These are phyloP conservation scores for Maudiozyma pseudohumilis DNA, from an alignment of 805 yeast species.

Conservation along the genomic window DNA sequence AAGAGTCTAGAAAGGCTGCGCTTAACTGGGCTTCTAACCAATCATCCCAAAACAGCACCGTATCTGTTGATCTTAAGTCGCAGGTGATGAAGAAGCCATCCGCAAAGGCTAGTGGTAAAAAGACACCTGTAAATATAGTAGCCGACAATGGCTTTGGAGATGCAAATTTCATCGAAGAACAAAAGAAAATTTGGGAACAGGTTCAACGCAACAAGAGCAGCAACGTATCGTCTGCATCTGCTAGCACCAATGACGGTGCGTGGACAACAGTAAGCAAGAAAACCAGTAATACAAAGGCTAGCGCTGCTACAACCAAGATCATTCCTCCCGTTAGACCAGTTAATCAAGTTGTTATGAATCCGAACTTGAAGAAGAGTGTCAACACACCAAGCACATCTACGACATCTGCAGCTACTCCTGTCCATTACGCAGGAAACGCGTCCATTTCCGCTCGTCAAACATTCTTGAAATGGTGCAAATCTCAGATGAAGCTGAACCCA, in stretches of 20 bases:
- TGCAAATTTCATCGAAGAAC: conserved; percentile 25
- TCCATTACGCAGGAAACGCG: conserved; percentile 22
- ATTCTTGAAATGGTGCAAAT: conserved; percentile 63
- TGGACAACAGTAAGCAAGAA: conserved; percentile 25
- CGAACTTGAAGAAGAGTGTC: conserved; percentile 19
- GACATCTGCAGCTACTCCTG: conserved; percentile 8
- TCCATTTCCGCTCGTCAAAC: conserved; percentile 43
- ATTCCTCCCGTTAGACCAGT: too few relatives aligned
- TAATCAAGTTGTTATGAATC: conserved; percentile 25
- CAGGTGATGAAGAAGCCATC: conserved; percentile 6
- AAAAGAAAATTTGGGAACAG: conserved; percentile 34
- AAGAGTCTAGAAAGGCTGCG: conserved; percentile 14
- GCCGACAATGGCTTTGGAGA: conserved; percentile 10
- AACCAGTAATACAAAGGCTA: conserved; percentile 7
- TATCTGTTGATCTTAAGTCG: conserved; percentile 14
- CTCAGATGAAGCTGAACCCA: conserved; percentile 56
- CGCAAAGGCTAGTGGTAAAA: too few relatives aligned
- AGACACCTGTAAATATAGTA: neutral
- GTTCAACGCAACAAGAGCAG: conserved; percentile 51
- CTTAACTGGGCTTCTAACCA: conserved; percentile 26
- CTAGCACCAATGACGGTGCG: conserved; percentile 8
- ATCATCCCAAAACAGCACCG: conserved; percentile 7
- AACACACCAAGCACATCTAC: too few relatives aligned
- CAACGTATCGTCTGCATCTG: conserved; percentile 55
- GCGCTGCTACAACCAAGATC: neutral